phyloP scores from a whole-genome alignment of 1,284 basidiomycete genomes.

The Austroboletus rostrupii region DNA sequence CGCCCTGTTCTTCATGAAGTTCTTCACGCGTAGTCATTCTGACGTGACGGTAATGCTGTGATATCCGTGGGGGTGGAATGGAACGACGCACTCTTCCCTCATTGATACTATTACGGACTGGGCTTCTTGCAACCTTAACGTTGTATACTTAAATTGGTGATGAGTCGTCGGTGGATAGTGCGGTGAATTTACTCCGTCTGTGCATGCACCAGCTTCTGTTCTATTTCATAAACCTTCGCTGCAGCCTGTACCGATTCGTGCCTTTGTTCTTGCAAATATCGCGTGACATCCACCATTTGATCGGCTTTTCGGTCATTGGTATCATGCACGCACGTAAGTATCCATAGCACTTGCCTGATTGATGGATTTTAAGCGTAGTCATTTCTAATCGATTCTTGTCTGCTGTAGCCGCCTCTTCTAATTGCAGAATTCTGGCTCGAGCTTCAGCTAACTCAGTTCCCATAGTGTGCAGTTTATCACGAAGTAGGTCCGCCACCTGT shows the following conservation, averaged over 20 bases:
- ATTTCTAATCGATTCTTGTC: slow-evolving; percentile 29
- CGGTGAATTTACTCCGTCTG: slow-evolving; percentile 19
- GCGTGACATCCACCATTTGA: slow-evolving; percentile 21
- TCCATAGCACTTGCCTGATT: slow-evolving; percentile 33
- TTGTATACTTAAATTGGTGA: slow-evolving; percentile 12
- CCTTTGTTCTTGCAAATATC: slow-evolving; percentile 27
- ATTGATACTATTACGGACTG: slow-evolving; percentile 25
- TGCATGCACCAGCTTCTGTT: slow-evolving; percentile 25
- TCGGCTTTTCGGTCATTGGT: slow-evolving; percentile 23
- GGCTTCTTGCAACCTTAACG: slow-evolving; percentile 26
- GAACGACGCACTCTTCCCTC: slow-evolving; percentile 30
- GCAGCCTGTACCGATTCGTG: slow-evolving; percentile 25
- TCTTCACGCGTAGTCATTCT: slow-evolving; percentile 25
- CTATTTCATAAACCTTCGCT: slow-evolving; percentile 22
- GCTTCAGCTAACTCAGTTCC: slow-evolving; percentile 42
- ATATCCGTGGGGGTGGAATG: slow-evolving; percentile 15
- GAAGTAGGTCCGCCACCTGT: slow-evolving; percentile 48
- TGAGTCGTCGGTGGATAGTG: slow-evolving; percentile 1
- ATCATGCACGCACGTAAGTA: slow-evolving; percentile 2
- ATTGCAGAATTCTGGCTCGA: slow-evolving; percentile 36
- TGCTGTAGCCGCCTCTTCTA: slow-evolving; percentile 34
- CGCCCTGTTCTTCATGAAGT: slow-evolving; percentile 20
- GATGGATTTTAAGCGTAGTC: slow-evolving; percentile 20
- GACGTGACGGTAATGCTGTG: slow-evolving; percentile 10
- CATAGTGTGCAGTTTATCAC: slow-evolving; percentile 46